Base-by-base conservation (phyloP, 176 grass and related monocot species). In the Rhynchospora breviuscula region DNA sequence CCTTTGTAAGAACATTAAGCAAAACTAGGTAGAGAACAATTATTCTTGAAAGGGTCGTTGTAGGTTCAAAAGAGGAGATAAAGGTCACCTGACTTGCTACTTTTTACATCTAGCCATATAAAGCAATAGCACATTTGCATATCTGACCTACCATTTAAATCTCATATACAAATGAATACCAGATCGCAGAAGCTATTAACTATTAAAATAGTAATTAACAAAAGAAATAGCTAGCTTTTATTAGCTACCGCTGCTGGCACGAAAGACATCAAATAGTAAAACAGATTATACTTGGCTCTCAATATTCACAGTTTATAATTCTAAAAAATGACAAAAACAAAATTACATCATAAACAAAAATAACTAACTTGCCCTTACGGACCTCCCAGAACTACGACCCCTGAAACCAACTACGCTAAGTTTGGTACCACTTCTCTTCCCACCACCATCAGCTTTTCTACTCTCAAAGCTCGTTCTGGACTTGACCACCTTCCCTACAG, bases 391-490 rank as follows among this genome's bases (percentile, higher is more conserved):
- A 81, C 89, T 95, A 86, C 96, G 96, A 6, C 96, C 92, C 80
- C 92, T 99, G 85, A 99, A 99, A 61, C 93, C 96, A 17, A 99
- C 89, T 33, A 99, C 93, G 53, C 86, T 91, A 31, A 95, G 80
- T 79, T 99, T 99, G 64, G 74, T 59, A 78, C 81, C 61, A 2
- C 63, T 35, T 8, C 58, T 47, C 59, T 84, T 88, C 11, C 81
- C 86, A 83, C 82, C 13, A 13, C 17, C 60, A 78, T 88, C 88
- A 14, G 84, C 46, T 54, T 88, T 95, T 71, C 70, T 86, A 22
- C 81, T 77, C 11, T 91, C 87, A 0, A 79, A 80, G 48, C 66
- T 87, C 40, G 61, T 73, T 83, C 78, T 84, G 83, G 51, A 84
- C 77, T 86, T 93, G 1, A 68, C 71, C 11, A 18, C 87, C 79